Conservation (phyloP, 2,329 filamentous ascomycete species). For the Colletotrichum gloeosporioides region DNA sequence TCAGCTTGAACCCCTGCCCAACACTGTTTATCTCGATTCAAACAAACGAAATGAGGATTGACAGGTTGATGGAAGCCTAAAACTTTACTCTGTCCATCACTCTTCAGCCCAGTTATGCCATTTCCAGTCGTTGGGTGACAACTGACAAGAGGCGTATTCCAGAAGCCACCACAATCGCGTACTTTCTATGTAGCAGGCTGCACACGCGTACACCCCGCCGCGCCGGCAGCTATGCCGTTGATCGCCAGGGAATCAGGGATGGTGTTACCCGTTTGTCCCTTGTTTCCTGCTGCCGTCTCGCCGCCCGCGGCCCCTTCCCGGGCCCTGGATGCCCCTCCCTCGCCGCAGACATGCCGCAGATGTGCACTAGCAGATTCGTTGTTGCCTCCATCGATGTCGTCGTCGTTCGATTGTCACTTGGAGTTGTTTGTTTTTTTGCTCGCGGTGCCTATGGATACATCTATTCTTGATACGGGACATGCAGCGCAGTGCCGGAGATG, state of each 20-base stretch:
- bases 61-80: background rate
- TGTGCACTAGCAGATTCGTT: background rate
- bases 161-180: background rate
- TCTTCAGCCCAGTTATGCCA: background rate
- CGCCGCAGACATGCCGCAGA: background rate
- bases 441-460: background rate
- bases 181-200: background rate
- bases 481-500: background rate
- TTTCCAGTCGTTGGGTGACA: background rate
- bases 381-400: background rate
- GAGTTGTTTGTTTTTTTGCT: background rate
- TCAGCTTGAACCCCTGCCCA: background rate
- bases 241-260: conserved; percentile 14
- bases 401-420: background rate
- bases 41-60: conserved; percentile 17
- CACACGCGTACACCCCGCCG: conserved; percentile 13
- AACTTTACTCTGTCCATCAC: background rate
- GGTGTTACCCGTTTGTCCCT: background rate
- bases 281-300: background rate
- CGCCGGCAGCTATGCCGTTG: conserved; percentile 15
- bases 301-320: background rate
- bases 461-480: background rate
- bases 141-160: background rate
- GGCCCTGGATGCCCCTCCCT: background rate
- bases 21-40: background rate